Conservation (phyloP, 2,329 filamentous ascomycete species). For the Diaporthe ilicicola region DNA sequence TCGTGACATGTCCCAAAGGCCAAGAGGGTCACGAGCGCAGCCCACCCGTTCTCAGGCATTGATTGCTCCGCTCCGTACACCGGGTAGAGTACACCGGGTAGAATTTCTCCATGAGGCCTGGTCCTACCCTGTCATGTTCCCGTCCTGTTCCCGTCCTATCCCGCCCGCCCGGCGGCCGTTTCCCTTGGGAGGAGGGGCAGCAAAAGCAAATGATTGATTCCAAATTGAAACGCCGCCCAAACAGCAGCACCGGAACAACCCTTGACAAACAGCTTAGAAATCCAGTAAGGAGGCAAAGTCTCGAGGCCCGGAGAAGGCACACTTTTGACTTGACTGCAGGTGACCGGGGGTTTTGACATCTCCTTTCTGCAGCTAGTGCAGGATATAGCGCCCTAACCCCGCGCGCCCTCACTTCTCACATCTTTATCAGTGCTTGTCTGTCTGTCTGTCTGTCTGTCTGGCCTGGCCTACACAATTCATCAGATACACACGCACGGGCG, state of each 20-base stretch:
- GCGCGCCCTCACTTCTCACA: not conserved
- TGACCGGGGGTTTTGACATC: not conserved
- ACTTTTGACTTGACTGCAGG: not conserved
- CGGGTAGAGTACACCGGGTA: no score
- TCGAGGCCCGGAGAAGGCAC: no score
- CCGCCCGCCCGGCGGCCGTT: conserved; percentile 8
- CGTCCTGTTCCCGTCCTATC: not conserved
- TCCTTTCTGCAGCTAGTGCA: not conserved
- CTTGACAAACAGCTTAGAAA: conserved; percentile 15
- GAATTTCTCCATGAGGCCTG: no score
- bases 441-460: not conserved
- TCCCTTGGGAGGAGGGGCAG: not conserved
- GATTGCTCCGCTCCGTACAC: conserved; percentile 12
- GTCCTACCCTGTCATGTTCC: no score
- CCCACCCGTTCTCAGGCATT: not conserved
- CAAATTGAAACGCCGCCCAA: conserved; percentile 7
- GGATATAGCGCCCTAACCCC: conserved; percentile 14
- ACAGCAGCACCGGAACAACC: not conserved
- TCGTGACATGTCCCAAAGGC: conserved; percentile 1
- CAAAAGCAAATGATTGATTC: not conserved
- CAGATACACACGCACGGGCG: not conserved
- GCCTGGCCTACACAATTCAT: not conserved
- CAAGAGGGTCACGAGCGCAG: conserved; percentile 19
- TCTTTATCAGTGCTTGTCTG: not conserved
- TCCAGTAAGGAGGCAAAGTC: no score